Base-by-base conservation (phyloP, 331 rosid genomes). In the Arachis monticola region DNA sequence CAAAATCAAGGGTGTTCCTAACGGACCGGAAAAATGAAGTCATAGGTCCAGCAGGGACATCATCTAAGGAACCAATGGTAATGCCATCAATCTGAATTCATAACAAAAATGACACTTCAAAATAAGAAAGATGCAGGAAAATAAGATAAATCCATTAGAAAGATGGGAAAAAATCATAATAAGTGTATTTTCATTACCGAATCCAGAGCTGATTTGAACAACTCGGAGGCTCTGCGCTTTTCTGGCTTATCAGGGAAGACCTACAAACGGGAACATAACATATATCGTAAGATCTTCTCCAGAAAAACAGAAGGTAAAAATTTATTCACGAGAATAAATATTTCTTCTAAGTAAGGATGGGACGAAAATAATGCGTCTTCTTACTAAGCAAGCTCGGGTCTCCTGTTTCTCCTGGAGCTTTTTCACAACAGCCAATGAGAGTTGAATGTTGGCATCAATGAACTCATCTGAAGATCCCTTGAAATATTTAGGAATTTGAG, bases 391-490 rank as follows among this genome's bases (percentile, higher is more conserved):
- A 79, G 85, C 91, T 79, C 88, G 85, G 40, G 85, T 84, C 79
- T 90, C 90, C 79, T 13, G 84, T 76, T 68, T 94, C 70, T 84
- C 95, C 73, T 76, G 86, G 72, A 94, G 96, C 87, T 89, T 94
- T 82, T 86, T 87, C 17, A 90, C 96, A 78, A 94, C 87, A 77
- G 99, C 87, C 86, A 94, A 85, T 60, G 86, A 93, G 70, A 94
- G 86, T 84, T 94, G 99, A 84, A 90, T 82, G 80, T 94, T 92
- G 70, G 99, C 97, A 84, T 94, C 99, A 78, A 83, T 94, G 93
- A 90, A 94, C 11, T 91, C 99, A 94, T 94, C 97, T 92, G 99
- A 94, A 85, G 99, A 94, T 80, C 99, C 97, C 99, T 94, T 91
- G 88, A 91, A 88, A 93, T 64, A 86, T 90, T 88, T 91, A 91